These are phyloP conservation scores for Xylaria sp. DNA, from an alignment of 495 filamentous ascomycete species.

Conservation along the genomic window DNA sequence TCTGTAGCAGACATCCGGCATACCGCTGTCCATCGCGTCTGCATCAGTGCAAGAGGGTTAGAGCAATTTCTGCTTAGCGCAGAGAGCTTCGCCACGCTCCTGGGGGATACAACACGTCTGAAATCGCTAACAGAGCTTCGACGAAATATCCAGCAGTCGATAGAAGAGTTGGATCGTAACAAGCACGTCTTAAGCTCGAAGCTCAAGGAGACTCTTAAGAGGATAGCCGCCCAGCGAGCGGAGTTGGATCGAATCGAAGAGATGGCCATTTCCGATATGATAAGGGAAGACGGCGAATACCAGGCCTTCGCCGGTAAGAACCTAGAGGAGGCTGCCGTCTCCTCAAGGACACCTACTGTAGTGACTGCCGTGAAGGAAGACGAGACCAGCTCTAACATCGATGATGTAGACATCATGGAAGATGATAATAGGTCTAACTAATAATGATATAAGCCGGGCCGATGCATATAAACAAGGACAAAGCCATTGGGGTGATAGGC, in stretches of 20 bases:
- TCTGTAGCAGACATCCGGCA: slow-evolving; percentile 17
- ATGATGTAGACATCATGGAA: slow-evolving; percentile 7
- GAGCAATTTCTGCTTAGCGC: slow-evolving; percentile 17
- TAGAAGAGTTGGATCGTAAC: slow-evolving; percentile 24
- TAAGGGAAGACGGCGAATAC: slow-evolving; percentile 21
- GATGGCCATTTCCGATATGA: slow-evolving; percentile 14
- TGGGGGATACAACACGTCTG: slow-evolving; percentile 10
- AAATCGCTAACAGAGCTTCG: slow-evolving; percentile 11
- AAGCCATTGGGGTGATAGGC: background rate
- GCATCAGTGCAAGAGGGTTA: slow-evolving; percentile 16
- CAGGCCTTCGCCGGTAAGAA: slow-evolving; percentile 18
- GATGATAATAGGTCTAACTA: background rate
- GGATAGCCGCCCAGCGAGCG: slow-evolving; percentile 21
- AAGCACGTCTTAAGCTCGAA: slow-evolving; percentile 21
- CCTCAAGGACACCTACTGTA: background rate
- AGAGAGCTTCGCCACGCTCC: slow-evolving; percentile 11
- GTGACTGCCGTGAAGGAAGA: slow-evolving; percentile 4
- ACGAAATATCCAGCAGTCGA: slow-evolving; percentile 13
- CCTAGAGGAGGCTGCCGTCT: slow-evolving; percentile 6
- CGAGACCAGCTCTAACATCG: background rate
- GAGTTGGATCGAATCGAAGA: slow-evolving; percentile 18
- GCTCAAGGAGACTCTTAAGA: slow-evolving; percentile 18
- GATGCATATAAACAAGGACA: background rate
- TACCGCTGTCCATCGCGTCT: slow-evolving; percentile 15
- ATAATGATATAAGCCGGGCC: background rate